These are phyloP conservation scores for Aciculosporium take DNA, from an alignment of 2,329 filamentous ascomycete genomes.

Conservation along the genomic window DNA sequence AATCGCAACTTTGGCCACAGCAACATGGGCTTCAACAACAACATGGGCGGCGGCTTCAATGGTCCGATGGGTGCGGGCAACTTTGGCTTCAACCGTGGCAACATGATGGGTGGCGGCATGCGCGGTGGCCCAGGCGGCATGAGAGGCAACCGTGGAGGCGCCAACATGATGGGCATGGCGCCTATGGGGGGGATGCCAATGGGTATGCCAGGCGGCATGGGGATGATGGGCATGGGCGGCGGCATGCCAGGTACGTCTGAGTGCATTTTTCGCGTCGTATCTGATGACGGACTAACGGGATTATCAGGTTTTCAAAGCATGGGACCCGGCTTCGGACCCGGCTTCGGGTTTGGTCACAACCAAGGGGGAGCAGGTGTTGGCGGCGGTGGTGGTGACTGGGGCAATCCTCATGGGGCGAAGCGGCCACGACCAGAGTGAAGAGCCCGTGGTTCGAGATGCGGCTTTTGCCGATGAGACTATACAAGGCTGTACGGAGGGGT, in stretches of 20 bases:
- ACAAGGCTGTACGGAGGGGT: background rate
- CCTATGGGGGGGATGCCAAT: conserved; percentile 34
- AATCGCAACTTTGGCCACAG: conserved; percentile 28
- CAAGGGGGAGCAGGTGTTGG: conserved; percentile 26
- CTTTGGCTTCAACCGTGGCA: conserved; percentile 32
- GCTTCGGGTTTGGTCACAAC: conserved; percentile 47
- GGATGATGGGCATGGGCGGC: conserved; percentile 35
- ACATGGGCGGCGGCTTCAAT: conserved; percentile 32
- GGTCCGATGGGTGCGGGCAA: conserved; percentile 38
- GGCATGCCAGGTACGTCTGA: conserved; percentile 22
- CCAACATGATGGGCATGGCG: conserved; percentile 36
- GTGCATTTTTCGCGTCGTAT: background rate
- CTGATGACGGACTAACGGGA: conserved; percentile 10
- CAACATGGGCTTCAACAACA: conserved; percentile 33
- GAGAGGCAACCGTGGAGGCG: conserved; percentile 34
- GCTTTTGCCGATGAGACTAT: background rate
- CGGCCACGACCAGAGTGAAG: conserved; percentile 56
- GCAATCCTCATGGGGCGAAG: conserved; percentile 73
- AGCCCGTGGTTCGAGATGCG: background rate
- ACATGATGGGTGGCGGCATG: conserved; percentile 28
- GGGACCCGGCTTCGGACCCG: conserved; percentile 57
- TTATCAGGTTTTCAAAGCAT: conserved; percentile 49
- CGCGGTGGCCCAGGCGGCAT: conserved; percentile 34
- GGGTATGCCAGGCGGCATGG: conserved; percentile 46
- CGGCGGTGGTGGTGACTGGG: conserved; percentile 42